Evolutionary conservation across 768 basidiomycete species (phyloP).

Genomic region (Panus rudis): DNA sequence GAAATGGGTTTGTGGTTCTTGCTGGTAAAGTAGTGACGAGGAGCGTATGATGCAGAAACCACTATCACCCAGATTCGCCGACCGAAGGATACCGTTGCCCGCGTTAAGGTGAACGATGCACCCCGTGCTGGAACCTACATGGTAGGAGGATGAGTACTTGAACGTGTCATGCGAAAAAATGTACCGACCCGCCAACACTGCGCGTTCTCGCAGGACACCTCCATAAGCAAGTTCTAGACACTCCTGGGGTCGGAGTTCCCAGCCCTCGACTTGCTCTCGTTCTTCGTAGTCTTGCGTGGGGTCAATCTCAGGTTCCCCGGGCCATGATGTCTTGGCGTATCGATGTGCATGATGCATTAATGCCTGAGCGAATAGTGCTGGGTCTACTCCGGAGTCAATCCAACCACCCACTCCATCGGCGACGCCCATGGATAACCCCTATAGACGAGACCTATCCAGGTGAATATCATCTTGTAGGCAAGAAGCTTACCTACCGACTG

Average conservation of each 20-base stretch:
- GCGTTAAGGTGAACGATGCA: slow-evolving; percentile 71
- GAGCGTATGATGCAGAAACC: slow-evolving; percentile 68
- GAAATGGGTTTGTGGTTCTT: slow-evolving; percentile 35
- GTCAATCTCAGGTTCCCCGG: slow-evolving; percentile 78
- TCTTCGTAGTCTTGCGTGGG: slow-evolving; percentile 68
- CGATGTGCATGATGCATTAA: slow-evolving; percentile 83
- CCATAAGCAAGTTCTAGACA: slow-evolving; percentile 69
- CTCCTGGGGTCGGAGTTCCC: slow-evolving; percentile 60
- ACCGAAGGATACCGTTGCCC: slow-evolving; percentile 64
- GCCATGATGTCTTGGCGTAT: slow-evolving; percentile 68
- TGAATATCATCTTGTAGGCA: neutral
- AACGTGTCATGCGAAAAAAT: neutral
- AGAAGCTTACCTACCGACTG: slow-evolving; percentile 54
- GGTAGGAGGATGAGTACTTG: neutral
- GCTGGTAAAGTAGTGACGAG: slow-evolving; percentile 50
- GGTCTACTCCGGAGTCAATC: slow-evolving; percentile 78
- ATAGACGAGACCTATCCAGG: neutral
- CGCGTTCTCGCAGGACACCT: slow-evolving; percentile 59
- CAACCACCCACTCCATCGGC: slow-evolving; percentile 95
- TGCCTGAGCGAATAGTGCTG: slow-evolving; percentile 84
- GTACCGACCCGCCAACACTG: slow-evolving; percentile 1
- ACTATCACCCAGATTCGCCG: slow-evolving; percentile 79
- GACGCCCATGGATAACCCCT: slow-evolving; percentile 78
- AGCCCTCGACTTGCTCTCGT: slow-evolving; percentile 57
- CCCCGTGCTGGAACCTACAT: slow-evolving; percentile 76